These are phyloP conservation scores for Carallia pectinifolia DNA, from an alignment of 345 rosid genomes.

Conservation along the genomic window DNA sequence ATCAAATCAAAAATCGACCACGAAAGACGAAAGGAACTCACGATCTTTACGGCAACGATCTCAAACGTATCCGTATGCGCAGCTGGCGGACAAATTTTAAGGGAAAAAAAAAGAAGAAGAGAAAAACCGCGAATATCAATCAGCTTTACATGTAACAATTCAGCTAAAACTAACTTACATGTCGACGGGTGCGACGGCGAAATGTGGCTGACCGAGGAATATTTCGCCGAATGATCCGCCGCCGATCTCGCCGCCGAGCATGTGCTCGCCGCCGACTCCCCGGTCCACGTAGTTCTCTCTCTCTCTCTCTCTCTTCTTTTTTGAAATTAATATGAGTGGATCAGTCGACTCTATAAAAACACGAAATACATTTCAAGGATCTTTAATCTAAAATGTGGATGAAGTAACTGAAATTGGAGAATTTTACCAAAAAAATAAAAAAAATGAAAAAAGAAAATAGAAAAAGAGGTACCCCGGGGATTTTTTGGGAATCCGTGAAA, in stretches of 20 bases:
- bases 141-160: too few relatives aligned
- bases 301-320: too few relatives aligned
- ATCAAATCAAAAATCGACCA: neutral
- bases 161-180: too few relatives aligned
- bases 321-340: too few relatives aligned
- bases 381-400: too few relatives aligned
- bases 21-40: conserved; percentile 35
- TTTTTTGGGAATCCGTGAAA: neutral
- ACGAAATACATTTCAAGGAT: too few relatives aligned
- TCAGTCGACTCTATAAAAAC: neutral
- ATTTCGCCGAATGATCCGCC: conserved; percentile 97
- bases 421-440: too few relatives aligned
- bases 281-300: conserved; percentile 43
- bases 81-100: conserved; percentile 44
- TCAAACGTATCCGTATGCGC: conserved; percentile 84
- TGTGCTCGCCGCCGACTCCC: conserved; percentile 79
- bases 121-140: conserved; percentile 2
- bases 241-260: conserved; percentile 93
- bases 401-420: neutral
- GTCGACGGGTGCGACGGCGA: too few relatives aligned
- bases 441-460: too few relatives aligned
- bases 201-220: conserved; percentile 57
- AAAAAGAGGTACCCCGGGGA: neutral
- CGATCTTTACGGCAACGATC: conserved; percentile 93
- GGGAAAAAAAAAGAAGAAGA: neutral